phyloP scores from a whole-genome alignment of 2,329 filamentous ascomycete genomes.

The Calonectria henricotiae region DNA sequence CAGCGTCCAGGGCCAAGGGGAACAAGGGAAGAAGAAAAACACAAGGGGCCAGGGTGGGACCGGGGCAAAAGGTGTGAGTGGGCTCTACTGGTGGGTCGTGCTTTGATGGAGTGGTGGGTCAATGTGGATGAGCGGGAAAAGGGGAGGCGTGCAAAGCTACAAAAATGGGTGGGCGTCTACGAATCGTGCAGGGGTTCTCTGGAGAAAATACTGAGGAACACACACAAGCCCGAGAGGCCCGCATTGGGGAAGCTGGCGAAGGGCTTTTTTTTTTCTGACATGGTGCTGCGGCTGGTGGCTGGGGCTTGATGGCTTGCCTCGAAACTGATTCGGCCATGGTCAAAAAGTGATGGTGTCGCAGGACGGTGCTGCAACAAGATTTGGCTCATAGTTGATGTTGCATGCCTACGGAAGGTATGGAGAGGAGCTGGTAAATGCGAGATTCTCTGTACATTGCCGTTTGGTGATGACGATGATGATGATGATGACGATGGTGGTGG shows the following conservation, averaged over 20 bases:
- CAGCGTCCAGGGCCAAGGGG: constrained; percentile 24
- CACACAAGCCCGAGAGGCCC: constrained; percentile 22
- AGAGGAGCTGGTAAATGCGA: constrained; percentile 6
- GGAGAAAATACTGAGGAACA: constrained; percentile 28
- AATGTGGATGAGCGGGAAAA: constrained; percentile 42
- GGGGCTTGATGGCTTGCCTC: constrained; percentile 29
- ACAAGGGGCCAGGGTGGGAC: constrained; percentile 28
- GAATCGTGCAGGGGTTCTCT: constrained; percentile 24
- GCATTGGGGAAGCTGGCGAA: constrained; percentile 17
- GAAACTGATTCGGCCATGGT: constrained; percentile 13
- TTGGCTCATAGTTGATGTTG: constrained; percentile 13
- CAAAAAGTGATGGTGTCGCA: constrained; percentile 7
- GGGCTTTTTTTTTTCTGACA: constrained; percentile 24
- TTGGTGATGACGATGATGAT: not conserved
- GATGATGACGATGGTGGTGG: not conserved
- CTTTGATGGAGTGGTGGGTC: no score
- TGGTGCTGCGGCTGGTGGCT: constrained; percentile 32
- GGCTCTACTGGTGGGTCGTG: not conserved
- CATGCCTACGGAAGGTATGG: constrained; percentile 16
- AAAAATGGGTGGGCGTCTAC: constrained; percentile 27
- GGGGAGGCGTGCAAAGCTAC: constrained; percentile 38
- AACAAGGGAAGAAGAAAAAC: constrained; percentile 24
- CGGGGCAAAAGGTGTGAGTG: constrained; percentile 31
- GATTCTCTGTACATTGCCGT: not conserved
- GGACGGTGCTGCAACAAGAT: not conserved